These are phyloP conservation scores for Thymus quinquecostatus DNA, from an alignment of 257 asterid species.

Conservation along the genomic window DNA sequence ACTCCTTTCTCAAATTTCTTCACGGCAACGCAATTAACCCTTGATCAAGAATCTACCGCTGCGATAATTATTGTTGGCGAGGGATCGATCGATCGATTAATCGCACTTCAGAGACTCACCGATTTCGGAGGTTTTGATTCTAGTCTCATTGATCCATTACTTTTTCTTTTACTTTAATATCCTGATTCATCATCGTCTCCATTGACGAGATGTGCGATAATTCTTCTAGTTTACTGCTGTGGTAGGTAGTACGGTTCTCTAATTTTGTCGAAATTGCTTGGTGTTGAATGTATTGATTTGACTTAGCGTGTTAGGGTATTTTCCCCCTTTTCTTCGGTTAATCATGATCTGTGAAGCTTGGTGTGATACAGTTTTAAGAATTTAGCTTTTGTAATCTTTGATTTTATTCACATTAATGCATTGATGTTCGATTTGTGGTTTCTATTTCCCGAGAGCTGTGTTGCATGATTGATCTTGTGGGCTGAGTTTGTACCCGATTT, in stretches of 20 bases:
- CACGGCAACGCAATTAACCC: conserved; percentile 37
- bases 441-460: background rate
- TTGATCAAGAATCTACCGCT: conserved; percentile 4
- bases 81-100: conserved; percentile 24
- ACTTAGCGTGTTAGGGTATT: conserved; percentile 31
- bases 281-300: background rate
- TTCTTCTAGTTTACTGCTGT: conserved; percentile 18
- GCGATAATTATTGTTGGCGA: background rate
- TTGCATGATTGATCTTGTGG: conserved; percentile 23
- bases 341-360: conserved; percentile 10
- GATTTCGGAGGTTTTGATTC: conserved; percentile 31
- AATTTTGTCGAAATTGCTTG: conserved; percentile 12
- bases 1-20: conserved; percentile 37
- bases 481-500: background rate
- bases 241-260: background rate
- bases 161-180: background rate
- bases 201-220: conserved; percentile 20
- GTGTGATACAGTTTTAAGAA: background rate
- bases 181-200: conserved; percentile 3
- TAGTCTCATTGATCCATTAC: conserved; percentile 14
- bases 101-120: background rate
- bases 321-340: background rate
- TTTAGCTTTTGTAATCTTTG: conserved; percentile 12
- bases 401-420: conserved; percentile 1
- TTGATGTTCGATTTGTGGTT: conserved; percentile 11